Evolutionary conservation across 495 filamentous ascomycete species (phyloP).

Genomic region (Gamarada debralockiae): DNA sequence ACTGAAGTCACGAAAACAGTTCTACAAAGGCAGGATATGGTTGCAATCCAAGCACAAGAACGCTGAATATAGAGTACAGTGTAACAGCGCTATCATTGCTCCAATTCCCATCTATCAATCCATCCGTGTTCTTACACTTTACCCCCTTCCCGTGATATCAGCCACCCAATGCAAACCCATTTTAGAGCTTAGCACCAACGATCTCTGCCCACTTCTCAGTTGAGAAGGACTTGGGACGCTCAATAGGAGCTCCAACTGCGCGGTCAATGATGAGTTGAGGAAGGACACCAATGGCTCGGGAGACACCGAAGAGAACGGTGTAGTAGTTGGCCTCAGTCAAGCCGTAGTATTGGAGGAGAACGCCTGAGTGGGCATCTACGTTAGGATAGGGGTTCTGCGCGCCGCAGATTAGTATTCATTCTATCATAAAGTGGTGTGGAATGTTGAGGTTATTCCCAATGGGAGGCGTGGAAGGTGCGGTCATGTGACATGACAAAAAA

Average conservation of each 20-base stretch:
- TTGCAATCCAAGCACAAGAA: slow-evolving; percentile 13
- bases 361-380: slow-evolving; percentile 85
- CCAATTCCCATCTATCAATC: slow-evolving; percentile 18
- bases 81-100: slow-evolving; percentile 14
- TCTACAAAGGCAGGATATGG: no score
- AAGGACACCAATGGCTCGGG: slow-evolving; percentile 93
- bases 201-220: slow-evolving; percentile 96
- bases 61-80: slow-evolving; percentile 26
- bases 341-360: slow-evolving; percentile 98
- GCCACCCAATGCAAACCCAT: not conserved
- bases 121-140: slow-evolving; percentile 21
- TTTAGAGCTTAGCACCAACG: slow-evolving; percentile 63
- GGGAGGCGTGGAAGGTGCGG: not conserved
- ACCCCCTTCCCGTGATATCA: not conserved
- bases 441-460: not conserved
- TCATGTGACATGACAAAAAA: not conserved
- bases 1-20: no score
- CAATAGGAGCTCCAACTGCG: slow-evolving; percentile 82
- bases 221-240: slow-evolving; percentile 93
- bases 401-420: not conserved
- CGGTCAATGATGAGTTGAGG: slow-evolving; percentile 99
- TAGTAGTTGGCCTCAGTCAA: slow-evolving; percentile 99
- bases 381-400: slow-evolving; percentile 69
- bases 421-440: not conserved
- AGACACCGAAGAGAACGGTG: slow-evolving; percentile 98